Evolutionary conservation across 306 rosid genomes (phyloP).

Genomic region (Vigna hirtella): DNA sequence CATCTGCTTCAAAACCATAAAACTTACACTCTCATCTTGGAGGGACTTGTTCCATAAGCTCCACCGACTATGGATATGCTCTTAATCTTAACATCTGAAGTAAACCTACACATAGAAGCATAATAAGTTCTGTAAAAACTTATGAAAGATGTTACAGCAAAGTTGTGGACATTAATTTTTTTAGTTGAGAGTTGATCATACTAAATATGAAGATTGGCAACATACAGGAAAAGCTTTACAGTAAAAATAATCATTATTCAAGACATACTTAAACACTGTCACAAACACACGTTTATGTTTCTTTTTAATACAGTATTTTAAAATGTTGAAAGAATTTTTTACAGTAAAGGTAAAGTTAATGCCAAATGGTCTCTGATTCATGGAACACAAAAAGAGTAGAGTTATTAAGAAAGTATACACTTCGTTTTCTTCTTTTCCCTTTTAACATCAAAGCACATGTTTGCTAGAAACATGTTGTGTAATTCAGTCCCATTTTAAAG

Average conservation of each 20-base stretch:
- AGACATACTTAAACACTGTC: constrained; percentile 5
- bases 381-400: constrained; percentile 9
- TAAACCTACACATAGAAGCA: constrained; percentile 66
- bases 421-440: neutral
- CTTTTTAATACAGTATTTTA: neutral
- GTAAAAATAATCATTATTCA: constrained; percentile 22
- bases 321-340: neutral
- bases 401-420: neutral
- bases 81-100: constrained; percentile 96
- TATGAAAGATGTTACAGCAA: constrained; percentile 12
- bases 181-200: constrained; percentile 7
- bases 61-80: constrained; percentile 92
- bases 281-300: neutral
- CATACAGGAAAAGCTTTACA: constrained; percentile 3
- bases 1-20: constrained; percentile 29
- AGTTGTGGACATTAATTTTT: constrained; percentile 18
- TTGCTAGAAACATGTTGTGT: constrained; percentile 10
- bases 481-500: constrained; percentile 5
- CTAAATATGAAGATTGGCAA: neutral
- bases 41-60: constrained; percentile 86
- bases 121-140: constrained; percentile 30
- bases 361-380: neutral
- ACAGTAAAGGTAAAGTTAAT: neutral
- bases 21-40: constrained; percentile 94
- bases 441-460: constrained; percentile 3